These are phyloP conservation scores for Friedmanniomyces simplex DNA, from an alignment of 495 filamentous ascomycete genomes.

Conservation along the genomic window DNA sequence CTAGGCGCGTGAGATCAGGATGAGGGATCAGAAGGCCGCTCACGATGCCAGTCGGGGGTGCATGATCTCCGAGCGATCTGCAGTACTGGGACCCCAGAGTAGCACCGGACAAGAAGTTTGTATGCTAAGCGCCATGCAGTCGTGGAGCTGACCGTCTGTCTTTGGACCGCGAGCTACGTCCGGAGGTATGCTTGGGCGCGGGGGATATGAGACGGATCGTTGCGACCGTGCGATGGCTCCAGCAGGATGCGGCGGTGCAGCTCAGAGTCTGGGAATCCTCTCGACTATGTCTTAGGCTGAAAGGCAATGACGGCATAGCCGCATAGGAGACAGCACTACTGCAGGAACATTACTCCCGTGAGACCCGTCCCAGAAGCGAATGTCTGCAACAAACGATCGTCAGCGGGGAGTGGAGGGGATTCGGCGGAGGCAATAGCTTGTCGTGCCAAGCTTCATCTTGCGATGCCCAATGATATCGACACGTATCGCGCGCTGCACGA, in stretches of 20 bases:
- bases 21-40: not conserved
- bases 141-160: not conserved
- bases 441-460: not conserved
- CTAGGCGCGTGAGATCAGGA: not conserved
- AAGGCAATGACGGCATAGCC: too few species aligned
- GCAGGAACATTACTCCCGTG: too few species aligned
- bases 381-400: not conserved
- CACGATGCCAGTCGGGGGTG: not conserved
- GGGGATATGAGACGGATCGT: not conserved
- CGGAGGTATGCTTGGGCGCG: too few species aligned
- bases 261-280: too few species aligned
- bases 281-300: too few species aligned
- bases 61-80: not conserved
- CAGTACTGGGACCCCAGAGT: not conserved
- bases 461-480: not conserved
- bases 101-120: not conserved
- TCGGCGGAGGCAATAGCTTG: not conserved
- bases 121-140: not conserved
- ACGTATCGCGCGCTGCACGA: not conserved
- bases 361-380: too few species aligned
- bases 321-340: too few species aligned
- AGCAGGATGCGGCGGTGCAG: too few species aligned
- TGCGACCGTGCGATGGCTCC: too few species aligned
- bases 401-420: not conserved
- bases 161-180: too few species aligned